Conservation (phyloP, 257 asterid genomes). For the Sherardia arvensis region DNA sequence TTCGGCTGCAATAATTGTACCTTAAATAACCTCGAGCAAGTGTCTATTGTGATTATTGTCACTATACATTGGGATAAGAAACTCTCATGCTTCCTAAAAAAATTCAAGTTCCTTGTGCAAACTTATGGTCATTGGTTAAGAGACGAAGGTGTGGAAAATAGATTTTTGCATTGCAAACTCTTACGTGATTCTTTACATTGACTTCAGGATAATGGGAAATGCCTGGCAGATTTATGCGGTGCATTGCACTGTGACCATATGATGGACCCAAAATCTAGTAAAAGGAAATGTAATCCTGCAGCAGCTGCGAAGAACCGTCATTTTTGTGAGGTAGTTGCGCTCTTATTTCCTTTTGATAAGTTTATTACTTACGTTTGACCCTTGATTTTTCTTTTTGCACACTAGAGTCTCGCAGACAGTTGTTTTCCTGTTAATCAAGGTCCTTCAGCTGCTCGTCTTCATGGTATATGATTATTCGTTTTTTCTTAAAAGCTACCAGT, state of each 20-base stretch:
- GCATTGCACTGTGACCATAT: constrained; percentile 82
- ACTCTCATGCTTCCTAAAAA: not conserved
- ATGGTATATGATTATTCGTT: constrained; percentile 36
- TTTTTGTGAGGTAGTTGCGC: constrained; percentile 63
- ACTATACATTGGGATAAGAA: not conserved
- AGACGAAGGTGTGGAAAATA: not conserved
- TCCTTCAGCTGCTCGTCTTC: constrained; percentile 62
- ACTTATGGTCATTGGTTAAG: not conserved
- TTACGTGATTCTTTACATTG: constrained; percentile 12
- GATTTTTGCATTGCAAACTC: not conserved
- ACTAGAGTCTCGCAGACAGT: constrained; percentile 69
- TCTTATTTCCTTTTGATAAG: not conserved
- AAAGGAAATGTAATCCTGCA: constrained; percentile 86
- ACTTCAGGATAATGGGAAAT: constrained; percentile 64
- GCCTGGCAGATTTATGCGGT: constrained; percentile 92
- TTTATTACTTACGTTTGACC: not conserved
- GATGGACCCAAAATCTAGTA: constrained; percentile 41
- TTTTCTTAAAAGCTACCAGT: not conserved
- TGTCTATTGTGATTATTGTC: not conserved
- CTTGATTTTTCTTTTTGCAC: not conserved
- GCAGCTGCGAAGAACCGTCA: constrained; percentile 77
- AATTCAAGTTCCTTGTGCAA: not conserved
- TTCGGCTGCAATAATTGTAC: not conserved
- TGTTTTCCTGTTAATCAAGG: constrained; percentile 72
- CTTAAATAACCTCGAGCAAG: not conserved